These are phyloP conservation scores for Aegilops sharonensis DNA, from an alignment of 176 grass and related monocot genomes.

Conservation along the genomic window DNA sequence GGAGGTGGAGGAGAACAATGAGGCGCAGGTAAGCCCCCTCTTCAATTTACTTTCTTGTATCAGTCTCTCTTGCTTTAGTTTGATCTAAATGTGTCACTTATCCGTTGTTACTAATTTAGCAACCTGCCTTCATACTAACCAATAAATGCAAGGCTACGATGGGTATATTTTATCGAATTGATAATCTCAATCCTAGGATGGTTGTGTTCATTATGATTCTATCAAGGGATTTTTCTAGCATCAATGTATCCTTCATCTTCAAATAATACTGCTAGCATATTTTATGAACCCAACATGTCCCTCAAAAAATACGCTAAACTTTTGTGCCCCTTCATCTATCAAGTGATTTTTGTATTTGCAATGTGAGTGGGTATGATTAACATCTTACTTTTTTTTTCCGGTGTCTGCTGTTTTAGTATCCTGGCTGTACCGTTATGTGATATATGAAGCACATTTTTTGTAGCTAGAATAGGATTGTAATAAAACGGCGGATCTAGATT, in stretches of 20 bases:
- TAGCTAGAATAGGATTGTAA: not conserved
- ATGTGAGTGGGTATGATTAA: not conserved
- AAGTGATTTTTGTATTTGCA: not conserved
- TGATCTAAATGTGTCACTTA: too few relatives aligned
- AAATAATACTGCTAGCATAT: too few relatives aligned
- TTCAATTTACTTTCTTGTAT: not conserved
- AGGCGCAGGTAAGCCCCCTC: not conserved
- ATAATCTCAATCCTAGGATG: too few relatives aligned
- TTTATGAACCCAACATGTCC: not conserved
- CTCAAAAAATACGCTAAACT: not conserved
- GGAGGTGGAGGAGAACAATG: not conserved
- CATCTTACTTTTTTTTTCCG: not conserved
- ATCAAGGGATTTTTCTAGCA: too few relatives aligned
- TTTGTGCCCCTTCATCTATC: not conserved
- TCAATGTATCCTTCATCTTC: too few relatives aligned
- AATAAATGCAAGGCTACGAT: not conserved
- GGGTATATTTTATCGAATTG: too few relatives aligned
- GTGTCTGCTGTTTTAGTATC: too few relatives aligned
- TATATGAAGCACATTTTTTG: not conserved
- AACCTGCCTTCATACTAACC: not conserved
- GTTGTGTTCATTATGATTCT: too few relatives aligned
- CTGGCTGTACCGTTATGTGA: not conserved
- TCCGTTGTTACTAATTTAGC: not conserved
- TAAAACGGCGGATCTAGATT: too few relatives aligned
- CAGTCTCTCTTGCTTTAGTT: too few relatives aligned